These are phyloP conservation scores for Penicillium sp. DNA, from an alignment of 2,329 filamentous ascomycete genomes.

Conservation along the genomic window DNA sequence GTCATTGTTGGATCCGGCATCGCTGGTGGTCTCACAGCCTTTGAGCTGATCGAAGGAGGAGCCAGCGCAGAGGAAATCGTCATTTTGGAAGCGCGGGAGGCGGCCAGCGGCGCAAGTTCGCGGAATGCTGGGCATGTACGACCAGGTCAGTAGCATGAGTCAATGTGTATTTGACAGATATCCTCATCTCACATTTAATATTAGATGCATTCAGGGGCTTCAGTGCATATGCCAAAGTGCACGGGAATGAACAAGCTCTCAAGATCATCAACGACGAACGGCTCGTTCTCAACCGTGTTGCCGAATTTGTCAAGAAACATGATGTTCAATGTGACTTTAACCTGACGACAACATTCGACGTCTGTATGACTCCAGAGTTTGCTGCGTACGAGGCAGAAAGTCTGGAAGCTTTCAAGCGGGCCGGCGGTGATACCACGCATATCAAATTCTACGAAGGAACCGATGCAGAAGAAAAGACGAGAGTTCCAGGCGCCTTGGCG, in stretches of 20 bases:
- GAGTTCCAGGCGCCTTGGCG: slow-evolving; percentile 42
- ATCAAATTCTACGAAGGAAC: slow-evolving; percentile 43
- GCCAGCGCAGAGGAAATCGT: slow-evolving; percentile 17
- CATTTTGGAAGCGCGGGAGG: slow-evolving; percentile 25
- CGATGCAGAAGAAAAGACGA: slow-evolving; percentile 42
- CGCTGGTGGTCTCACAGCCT: slow-evolving; percentile 19
- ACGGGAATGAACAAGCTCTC: slow-evolving; percentile 48
- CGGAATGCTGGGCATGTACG: slow-evolving; percentile 27
- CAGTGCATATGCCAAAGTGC: slow-evolving; percentile 44
- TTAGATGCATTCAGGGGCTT: slow-evolving; percentile 53
- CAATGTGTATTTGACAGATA: no score
- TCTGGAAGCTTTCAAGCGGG: slow-evolving; percentile 41
- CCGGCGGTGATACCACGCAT: slow-evolving; percentile 49
- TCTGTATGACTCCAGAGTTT: slow-evolving; percentile 52
- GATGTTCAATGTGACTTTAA: slow-evolving; percentile 51
- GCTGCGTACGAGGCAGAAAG: slow-evolving; percentile 47
- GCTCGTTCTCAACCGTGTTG: slow-evolving; percentile 43
- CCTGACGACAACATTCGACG: slow-evolving; percentile 50
- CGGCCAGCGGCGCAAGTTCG: slow-evolving; percentile 26
- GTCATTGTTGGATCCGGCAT: slow-evolving; percentile 25
- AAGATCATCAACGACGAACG: slow-evolving; percentile 51
- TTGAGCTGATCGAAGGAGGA: slow-evolving; percentile 20
- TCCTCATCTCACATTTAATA: not conserved
- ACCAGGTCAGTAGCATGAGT: slow-evolving; percentile 16
- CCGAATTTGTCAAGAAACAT: slow-evolving; percentile 46